Conservation (phyloP, 2,329 filamentous ascomycete genomes). For the Pseudogymnoascus sp. region DNA sequence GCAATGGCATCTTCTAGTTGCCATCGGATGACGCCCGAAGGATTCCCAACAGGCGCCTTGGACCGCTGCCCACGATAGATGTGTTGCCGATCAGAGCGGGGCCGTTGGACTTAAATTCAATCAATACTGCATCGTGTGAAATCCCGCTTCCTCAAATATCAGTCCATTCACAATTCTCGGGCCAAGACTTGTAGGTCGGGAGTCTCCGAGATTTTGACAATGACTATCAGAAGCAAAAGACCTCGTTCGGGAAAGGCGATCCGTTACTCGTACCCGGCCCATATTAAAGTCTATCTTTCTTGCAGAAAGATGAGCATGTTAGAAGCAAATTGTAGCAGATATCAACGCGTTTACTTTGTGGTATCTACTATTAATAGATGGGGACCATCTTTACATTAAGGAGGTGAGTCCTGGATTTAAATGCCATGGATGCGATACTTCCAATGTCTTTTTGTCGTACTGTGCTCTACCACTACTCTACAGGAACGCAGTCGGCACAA, state of each 20-base stretch:
- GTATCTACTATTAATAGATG: no score
- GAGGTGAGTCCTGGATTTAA: no score
- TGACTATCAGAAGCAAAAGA: background rate
- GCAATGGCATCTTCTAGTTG: background rate
- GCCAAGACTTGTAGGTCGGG: background rate
- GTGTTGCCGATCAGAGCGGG: background rate
- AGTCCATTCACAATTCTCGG: background rate
- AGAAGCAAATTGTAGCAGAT: no score
- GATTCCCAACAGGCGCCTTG: background rate
- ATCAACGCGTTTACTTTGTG: no score
- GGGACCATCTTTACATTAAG: no score
- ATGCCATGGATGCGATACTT: no score
- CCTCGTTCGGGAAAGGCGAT: background rate
- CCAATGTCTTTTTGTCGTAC: no score
- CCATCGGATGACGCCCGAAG: background rate
- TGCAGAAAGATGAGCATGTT: no score
- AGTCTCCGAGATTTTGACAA: background rate
- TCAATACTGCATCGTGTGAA: background rate
- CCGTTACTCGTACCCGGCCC: no score
- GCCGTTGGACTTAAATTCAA: background rate
- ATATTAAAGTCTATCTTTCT: no score
- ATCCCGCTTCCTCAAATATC: background rate
- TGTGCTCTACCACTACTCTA: no score
- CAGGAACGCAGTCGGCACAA: no score
- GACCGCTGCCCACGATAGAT: background rate